Percentiles rank a stretch among this genome's conserved stretches.
phyloP scores from a whole-genome alignment of 495 filamentous ascomycete genomes.

The Pseudomonodictys pantanalensis region DNA sequence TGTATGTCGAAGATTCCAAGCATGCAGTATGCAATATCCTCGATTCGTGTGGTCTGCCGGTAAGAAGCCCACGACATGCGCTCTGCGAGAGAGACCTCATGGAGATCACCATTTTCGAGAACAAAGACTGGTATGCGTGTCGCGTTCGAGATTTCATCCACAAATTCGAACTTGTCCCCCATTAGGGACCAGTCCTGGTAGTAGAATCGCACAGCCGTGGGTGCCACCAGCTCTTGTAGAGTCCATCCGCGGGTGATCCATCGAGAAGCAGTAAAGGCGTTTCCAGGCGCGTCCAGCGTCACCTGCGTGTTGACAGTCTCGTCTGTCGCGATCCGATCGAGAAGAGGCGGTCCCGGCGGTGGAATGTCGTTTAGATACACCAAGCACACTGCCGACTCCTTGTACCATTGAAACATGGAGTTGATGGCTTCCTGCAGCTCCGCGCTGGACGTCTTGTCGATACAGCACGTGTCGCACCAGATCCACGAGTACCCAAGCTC shows the following conservation, averaged over 20 bases:
- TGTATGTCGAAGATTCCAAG: no score
- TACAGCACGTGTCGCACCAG: constrained; percentile 24
- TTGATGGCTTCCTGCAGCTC: constrained; percentile 5
- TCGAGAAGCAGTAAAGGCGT: background rate
- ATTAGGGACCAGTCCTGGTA: background rate
- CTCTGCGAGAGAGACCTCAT: background rate
- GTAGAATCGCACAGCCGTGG: background rate
- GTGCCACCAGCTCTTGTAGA: background rate
- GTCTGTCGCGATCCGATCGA: no score
- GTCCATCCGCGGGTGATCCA: background rate
- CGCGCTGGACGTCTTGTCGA: constrained; percentile 17
- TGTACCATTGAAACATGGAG: constrained; percentile 4
- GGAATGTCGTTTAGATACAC: background rate
- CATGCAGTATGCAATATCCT: no score
- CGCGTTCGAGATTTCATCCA: background rate
- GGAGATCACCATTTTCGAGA: background rate
- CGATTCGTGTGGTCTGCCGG: no score
- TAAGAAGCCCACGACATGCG: constrained; percentile 12
- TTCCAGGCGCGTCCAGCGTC: background rate
- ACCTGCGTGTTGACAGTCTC: background rate
- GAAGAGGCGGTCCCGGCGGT: background rate
- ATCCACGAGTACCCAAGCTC: background rate
- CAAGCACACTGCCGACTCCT: background rate
- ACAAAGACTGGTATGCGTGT: background rate
- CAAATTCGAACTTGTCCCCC: background rate